These are phyloP conservation scores for Sarcodon aspratus DNA, from an alignment of 768 basidiomycete genomes.

Conservation along the genomic window DNA sequence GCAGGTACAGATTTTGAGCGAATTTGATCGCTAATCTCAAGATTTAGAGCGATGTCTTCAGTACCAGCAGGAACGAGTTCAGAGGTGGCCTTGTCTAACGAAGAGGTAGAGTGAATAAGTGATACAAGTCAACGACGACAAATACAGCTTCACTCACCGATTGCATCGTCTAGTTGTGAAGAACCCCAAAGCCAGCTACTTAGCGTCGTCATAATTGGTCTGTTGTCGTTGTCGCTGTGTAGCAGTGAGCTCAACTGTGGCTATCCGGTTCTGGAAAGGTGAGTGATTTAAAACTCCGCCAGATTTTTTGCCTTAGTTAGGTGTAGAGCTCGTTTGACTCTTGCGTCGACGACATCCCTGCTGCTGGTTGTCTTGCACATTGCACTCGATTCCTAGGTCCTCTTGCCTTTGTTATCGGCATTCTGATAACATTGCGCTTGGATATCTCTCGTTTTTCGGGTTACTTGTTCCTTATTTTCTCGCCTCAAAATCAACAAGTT, in stretches of 20 bases:
- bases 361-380: no score
- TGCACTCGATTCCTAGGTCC: no score
- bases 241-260: conserved; percentile 1
- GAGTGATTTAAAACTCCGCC: background rate
- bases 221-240: conserved; percentile 6
- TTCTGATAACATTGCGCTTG: no score
- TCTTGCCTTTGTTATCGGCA: no score
- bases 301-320: conserved; percentile 1
- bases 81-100: conserved; percentile 85
- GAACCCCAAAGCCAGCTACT: conserved; percentile 72
- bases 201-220: conserved; percentile 30
- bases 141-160: conserved; percentile 39
- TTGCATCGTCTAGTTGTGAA: conserved; percentile 71
- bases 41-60: conserved; percentile 86
- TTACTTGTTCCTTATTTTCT: no score
- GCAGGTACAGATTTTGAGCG: conserved; percentile 81
- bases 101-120: conserved; percentile 1
- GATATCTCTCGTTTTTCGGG: no score
- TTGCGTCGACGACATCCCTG: background rate
- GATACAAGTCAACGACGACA: background rate
- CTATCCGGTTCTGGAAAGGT: background rate
- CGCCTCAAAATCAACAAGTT: no score
- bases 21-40: conserved; percentile 96
- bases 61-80: conserved; percentile 72
- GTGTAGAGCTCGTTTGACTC: background rate